A percentile compares a stretch with the other conserved stretches of the same genome.
Conservation (phyloP, 2,329 filamentous ascomycete species). For the Penicillium oxalicum region DNA sequence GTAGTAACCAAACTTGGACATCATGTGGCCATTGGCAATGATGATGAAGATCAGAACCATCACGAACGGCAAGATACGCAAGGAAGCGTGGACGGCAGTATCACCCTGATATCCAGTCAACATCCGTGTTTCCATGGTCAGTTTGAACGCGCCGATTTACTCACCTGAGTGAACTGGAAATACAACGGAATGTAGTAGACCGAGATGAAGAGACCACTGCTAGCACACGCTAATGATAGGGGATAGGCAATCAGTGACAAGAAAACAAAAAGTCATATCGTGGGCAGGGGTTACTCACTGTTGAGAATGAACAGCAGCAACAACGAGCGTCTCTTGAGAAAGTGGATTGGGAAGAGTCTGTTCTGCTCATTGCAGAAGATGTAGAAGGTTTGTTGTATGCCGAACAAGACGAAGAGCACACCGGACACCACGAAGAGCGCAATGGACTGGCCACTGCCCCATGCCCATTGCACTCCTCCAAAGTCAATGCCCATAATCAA, state of each 20-base stretch:
- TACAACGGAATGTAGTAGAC: conserved; percentile 3
- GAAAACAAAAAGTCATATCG: background rate
- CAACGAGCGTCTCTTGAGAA: background rate
- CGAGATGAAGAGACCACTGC: too few species aligned
- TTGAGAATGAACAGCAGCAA: background rate
- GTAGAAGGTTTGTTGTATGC: background rate
- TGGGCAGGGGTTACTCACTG: background rate
- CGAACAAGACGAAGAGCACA: background rate
- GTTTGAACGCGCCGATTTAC: background rate
- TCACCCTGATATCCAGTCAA: background rate
- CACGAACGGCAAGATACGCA: conserved; percentile 8
- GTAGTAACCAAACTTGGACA: conserved; percentile 1
- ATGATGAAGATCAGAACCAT: conserved; percentile 5
- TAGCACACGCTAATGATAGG: conserved; percentile 20
- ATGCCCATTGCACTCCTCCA: conserved; percentile 45
- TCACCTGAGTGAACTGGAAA: conserved; percentile 6
- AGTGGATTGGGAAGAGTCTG: background rate
- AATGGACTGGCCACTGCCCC: conserved; percentile 32
- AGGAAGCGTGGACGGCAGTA: conserved; percentile 1
- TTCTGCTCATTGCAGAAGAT: background rate
- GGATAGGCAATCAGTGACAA: conserved; percentile 13
- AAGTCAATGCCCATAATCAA: conserved; percentile 42
- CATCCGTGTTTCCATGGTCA: background rate
- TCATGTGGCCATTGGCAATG: conserved; percentile 2
- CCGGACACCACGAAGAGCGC: background rate